A percentile compares a stretch with the other conserved stretches of the same genome.
Evolutionary conservation across 768 basidiomycete genomes (phyloP).

Genomic region (Punctularia strigosozonata): DNA sequence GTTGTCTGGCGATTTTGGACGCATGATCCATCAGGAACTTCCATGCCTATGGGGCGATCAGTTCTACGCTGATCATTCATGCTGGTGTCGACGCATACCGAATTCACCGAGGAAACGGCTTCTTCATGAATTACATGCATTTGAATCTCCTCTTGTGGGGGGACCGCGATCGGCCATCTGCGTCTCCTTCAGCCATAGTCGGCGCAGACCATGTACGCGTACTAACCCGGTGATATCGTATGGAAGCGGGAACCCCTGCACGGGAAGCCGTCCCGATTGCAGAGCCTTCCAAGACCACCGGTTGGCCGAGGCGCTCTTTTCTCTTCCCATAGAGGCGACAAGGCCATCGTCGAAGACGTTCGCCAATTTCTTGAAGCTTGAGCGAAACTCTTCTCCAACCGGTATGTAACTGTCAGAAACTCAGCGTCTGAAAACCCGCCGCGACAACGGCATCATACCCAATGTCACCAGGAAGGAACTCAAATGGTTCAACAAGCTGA

Average conservation of each 20-base stretch:
- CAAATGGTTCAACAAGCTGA: background rate
- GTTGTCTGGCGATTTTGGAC: conserved; percentile 17
- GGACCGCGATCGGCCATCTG: conserved; percentile 35
- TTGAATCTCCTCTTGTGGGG: conserved; percentile 23
- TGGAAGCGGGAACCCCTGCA: conserved; percentile 25
- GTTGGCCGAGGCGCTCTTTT: conserved; percentile 15
- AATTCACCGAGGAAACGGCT: conserved; percentile 14
- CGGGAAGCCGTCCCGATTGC: conserved; percentile 15
- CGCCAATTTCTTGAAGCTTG: conserved; percentile 26
- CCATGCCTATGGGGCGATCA: conserved; percentile 34
- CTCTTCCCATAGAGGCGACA: conserved; percentile 13
- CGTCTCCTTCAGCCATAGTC: background rate
- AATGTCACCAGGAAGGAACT: background rate
- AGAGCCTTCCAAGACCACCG: conserved; percentile 28
- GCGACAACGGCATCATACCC: too few relatives aligned
- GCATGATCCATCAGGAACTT: conserved; percentile 22
- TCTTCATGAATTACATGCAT: conserved; percentile 26
- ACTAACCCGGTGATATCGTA: conserved; percentile 21
- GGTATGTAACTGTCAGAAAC: too few relatives aligned
- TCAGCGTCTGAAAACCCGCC: too few relatives aligned
- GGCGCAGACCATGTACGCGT: background rate
- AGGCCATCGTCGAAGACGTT: conserved; percentile 25
- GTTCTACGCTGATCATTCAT: too few relatives aligned
- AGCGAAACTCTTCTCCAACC: conserved; percentile 19
- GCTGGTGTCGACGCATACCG: too few relatives aligned